Evolutionary conservation across 306 rosid species (phyloP).

Genomic region (Malus fusca): DNA sequence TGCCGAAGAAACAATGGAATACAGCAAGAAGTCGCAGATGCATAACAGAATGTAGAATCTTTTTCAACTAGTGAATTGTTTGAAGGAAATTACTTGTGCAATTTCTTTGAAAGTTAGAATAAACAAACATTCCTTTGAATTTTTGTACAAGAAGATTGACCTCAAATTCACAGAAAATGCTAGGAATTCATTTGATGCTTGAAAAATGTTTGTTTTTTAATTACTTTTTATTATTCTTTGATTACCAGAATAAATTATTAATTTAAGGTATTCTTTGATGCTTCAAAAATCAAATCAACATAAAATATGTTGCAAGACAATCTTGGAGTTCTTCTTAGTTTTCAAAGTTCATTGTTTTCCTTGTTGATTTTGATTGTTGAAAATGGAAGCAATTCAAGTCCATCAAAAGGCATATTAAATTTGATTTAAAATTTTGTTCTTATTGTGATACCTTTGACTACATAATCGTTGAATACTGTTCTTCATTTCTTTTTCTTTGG

Average conservation of each 20-base stretch:
- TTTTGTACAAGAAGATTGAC: background rate
- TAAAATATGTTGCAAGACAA: background rate
- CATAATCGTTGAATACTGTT: background rate
- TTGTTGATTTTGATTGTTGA: background rate
- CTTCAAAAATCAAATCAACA: background rate
- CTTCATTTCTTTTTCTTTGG: background rate
- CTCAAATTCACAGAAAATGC: background rate
- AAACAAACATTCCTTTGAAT: background rate
- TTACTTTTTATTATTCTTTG: background rate
- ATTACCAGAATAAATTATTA: background rate
- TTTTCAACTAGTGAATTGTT: background rate
- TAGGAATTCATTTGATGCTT: background rate
- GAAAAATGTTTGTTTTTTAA: background rate
- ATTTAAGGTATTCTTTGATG: background rate
- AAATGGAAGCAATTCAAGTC: background rate
- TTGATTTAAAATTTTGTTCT: background rate
- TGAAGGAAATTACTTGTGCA: background rate
- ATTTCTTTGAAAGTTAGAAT: conserved; percentile 1
- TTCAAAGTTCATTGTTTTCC: background rate
- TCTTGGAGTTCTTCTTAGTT: background rate
- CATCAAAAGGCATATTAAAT: background rate
- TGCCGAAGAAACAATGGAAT: conserved; percentile 8
- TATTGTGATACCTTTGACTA: background rate
- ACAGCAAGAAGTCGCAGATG: background rate
- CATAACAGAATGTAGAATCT: background rate